These are phyloP conservation scores for Phialocephala subalpina DNA, from an alignment of 2,329 filamentous ascomycete genomes.

Conservation along the genomic window DNA sequence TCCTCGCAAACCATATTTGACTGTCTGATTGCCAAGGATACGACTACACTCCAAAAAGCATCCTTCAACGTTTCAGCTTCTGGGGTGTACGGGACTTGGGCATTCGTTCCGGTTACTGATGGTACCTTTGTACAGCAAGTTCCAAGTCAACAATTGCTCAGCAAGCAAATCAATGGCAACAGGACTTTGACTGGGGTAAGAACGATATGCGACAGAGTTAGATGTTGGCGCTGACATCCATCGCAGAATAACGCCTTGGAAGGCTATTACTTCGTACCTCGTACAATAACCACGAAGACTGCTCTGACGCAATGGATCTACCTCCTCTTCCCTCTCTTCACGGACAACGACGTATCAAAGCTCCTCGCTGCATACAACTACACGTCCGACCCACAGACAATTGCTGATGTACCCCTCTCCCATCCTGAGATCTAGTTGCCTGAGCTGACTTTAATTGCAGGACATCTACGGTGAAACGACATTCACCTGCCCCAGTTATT, in stretches of 20 bases:
- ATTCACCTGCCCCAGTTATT: background rate
- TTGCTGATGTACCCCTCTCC: background rate
- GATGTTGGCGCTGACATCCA: background rate
- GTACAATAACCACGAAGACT: background rate
- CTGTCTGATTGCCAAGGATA: background rate
- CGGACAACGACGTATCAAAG: background rate
- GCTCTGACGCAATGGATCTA: background rate
- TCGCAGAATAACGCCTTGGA: background rate
- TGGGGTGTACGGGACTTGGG: background rate
- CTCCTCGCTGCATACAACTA: background rate
- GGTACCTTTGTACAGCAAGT: background rate
- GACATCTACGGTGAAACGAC: background rate
- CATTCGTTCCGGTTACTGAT: background rate
- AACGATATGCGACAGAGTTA: background rate
- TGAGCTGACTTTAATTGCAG: background rate
- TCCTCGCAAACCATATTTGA: background rate
- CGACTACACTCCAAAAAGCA: background rate
- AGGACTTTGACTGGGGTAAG: background rate
- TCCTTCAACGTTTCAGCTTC: slow-evolving; percentile 2
- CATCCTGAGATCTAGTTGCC: background rate
- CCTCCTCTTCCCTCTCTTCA: slow-evolving; percentile 1
- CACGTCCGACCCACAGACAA: background rate
- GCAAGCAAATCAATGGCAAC: background rate
- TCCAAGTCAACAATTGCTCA: background rate
- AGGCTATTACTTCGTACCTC: background rate